phyloP scores from a whole-genome alignment of 352 stramenopile species.

The Phytophthora hibernalis region DNA sequence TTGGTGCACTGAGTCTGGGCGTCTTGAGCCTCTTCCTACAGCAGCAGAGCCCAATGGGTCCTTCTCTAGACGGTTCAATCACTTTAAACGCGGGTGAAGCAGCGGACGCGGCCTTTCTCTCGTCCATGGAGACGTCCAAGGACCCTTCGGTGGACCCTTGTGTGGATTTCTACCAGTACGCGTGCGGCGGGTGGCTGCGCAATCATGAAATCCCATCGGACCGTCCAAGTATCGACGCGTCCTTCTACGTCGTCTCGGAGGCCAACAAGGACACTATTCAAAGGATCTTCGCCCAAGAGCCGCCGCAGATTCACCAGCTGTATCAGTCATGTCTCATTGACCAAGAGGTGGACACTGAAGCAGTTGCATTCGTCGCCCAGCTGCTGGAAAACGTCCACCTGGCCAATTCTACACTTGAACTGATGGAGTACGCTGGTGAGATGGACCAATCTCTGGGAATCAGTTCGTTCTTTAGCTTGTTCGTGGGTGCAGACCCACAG shows the following conservation, averaged over 20 bases:
- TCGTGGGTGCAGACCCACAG: conserved; percentile 50
- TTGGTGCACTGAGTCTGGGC: conserved; percentile 18
- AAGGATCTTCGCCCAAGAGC: conserved; percentile 56
- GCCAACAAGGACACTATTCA: conserved; percentile 61
- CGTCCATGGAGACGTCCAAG: conserved; percentile 53
- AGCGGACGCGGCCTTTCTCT: conserved; percentile 50
- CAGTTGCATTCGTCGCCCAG: conserved; percentile 45
- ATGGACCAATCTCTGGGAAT: conserved; percentile 54
- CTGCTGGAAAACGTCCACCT: conserved; percentile 51
- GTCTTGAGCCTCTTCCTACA: conserved; percentile 32
- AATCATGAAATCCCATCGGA: conserved; percentile 57
- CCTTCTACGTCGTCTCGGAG: conserved; percentile 61
- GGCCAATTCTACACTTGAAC: conserved; percentile 42
- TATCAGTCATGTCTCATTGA: conserved; percentile 63
- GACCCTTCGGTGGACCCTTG: conserved; percentile 67
- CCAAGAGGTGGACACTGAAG: conserved; percentile 46
- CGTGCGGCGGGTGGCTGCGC: conserved; percentile 76
- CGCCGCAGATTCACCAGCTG: conserved; percentile 64
- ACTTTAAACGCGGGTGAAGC: conserved; percentile 14
- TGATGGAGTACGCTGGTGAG: conserved; percentile 55
- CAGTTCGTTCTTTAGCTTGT: conserved; percentile 60
- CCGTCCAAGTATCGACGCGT: conserved; percentile 56
- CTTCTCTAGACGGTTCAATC: conserved; percentile 1
- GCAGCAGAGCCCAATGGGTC: neutral
- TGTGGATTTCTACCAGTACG: conserved; percentile 81